These are phyloP conservation scores for Apiospora malaysiana DNA, from an alignment of 2,329 filamentous ascomycete genomes.

Conservation along the genomic window DNA sequence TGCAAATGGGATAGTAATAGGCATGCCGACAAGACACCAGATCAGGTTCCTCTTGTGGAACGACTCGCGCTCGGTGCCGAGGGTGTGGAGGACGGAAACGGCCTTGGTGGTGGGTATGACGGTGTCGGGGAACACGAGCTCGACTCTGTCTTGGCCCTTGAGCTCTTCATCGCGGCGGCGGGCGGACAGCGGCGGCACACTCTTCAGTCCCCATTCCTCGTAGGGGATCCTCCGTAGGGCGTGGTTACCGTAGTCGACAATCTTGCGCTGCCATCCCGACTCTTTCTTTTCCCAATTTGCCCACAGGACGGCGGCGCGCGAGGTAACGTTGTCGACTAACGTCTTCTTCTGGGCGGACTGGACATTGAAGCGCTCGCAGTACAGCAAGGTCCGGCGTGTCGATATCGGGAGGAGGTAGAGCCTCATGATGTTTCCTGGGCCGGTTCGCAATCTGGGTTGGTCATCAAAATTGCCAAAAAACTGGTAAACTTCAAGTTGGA, in stretches of 20 bases:
- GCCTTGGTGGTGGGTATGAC: slow-evolving; percentile 71
- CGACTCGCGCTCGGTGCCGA: slow-evolving; percentile 81
- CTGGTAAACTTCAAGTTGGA: neutral
- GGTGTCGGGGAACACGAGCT: slow-evolving; percentile 77
- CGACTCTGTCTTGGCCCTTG: slow-evolving; percentile 64
- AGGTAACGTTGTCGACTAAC: slow-evolving; percentile 71
- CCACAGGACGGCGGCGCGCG: slow-evolving; percentile 79
- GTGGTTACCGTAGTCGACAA: slow-evolving; percentile 86
- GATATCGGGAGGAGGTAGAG: slow-evolving; percentile 94
- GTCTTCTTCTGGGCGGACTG: slow-evolving; percentile 59
- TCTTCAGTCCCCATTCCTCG: slow-evolving; percentile 98
- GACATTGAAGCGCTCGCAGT: slow-evolving; percentile 78
- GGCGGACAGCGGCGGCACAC: slow-evolving; percentile 80
- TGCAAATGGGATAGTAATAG: slow-evolving; percentile 81
- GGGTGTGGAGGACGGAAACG: slow-evolving; percentile 65
- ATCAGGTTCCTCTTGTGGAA: slow-evolving; percentile 79
- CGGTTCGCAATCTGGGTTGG: neutral
- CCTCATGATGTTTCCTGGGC: slow-evolving; percentile 69
- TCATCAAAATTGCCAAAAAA: neutral
- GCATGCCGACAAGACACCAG: slow-evolving; percentile 83
- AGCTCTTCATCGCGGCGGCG: slow-evolving; percentile 69
- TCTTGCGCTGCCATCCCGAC: slow-evolving; percentile 83
- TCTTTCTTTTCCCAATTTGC: slow-evolving; percentile 85
- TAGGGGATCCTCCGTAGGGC: slow-evolving; percentile 88
- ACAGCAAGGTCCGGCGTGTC: slow-evolving; percentile 87